These are phyloP conservation scores for Triticum dicoccoides DNA, from an alignment of 176 grass and related monocot species.

Conservation along the genomic window DNA sequence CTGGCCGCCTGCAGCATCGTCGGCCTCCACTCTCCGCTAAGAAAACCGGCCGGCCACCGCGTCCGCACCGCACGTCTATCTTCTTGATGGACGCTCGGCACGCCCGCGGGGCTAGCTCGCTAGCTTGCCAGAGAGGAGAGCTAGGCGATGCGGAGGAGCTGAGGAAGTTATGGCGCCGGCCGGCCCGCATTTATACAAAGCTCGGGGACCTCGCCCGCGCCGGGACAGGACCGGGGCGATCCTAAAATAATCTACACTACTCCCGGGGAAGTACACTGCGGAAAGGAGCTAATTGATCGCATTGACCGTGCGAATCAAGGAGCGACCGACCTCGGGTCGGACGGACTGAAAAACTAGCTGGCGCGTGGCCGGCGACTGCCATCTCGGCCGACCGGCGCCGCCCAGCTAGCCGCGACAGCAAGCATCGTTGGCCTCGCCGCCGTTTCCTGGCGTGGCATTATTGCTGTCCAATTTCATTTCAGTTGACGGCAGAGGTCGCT, in stretches of 20 bases:
- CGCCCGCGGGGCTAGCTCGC: neutral
- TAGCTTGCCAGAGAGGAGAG: neutral
- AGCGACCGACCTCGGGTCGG: too few species aligned
- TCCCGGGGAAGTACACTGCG: neutral
- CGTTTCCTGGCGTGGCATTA: too few species aligned
- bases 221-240: too few species aligned
- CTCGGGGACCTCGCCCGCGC: slow-evolving; percentile 12
- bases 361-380: too few species aligned
- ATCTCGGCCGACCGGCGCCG: too few species aligned
- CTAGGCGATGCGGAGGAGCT: neutral
- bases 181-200: slow-evolving; percentile 59
- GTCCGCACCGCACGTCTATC: neutral
- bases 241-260: too few species aligned
- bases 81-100: neutral
- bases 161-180: slow-evolving; percentile 28
- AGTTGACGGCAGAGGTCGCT: too few species aligned
- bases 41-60: neutral
- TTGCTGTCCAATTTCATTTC: too few species aligned
- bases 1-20: slow-evolving; percentile 63
- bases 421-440: too few species aligned
- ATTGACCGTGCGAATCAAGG: neutral
- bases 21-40: too few species aligned
- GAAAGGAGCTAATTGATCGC: neutral
- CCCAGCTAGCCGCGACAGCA: too few species aligned
- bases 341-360: too few species aligned